Conservation (phyloP, 192 early-diverging fungal species). For the Dissophora ornata region DNA sequence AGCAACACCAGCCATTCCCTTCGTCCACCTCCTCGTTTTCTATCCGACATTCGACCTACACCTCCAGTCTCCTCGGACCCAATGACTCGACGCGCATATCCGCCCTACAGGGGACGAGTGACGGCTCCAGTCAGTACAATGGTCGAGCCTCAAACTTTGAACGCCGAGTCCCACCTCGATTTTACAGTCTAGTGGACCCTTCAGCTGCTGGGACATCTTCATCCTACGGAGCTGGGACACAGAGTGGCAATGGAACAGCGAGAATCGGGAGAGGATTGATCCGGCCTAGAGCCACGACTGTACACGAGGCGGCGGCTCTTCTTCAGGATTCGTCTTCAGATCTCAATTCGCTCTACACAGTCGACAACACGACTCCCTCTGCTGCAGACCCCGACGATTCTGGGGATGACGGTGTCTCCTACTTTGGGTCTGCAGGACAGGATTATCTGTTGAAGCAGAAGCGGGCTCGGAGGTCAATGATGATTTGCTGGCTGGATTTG, state of each 20-base stretch:
- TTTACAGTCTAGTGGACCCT: neutral
- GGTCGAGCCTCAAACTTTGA: neutral
- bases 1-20: slow-evolving; percentile 49
- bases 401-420: slow-evolving; percentile 24
- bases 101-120: neutral
- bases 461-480: slow-evolving; percentile 18
- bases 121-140: slow-evolving; percentile 1
- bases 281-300: slow-evolving; percentile 10
- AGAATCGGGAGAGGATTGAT: neutral
- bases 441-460: slow-evolving; percentile 42
- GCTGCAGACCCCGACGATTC: slow-evolving; percentile 1
- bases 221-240: slow-evolving; percentile 7
- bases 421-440: slow-evolving; percentile 46
- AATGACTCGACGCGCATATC: slow-evolving; percentile 36
- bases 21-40: slow-evolving; percentile 49
- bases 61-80: slow-evolving; percentile 33
- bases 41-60: slow-evolving; percentile 33
- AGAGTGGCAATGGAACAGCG: neutral
- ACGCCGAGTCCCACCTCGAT: neutral
- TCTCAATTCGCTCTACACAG: slow-evolving; percentile 41
- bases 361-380: slow-evolving; percentile 21
- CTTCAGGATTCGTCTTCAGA: slow-evolving; percentile 18
- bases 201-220: neutral
- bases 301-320: slow-evolving; percentile 7
- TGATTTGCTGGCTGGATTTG: slow-evolving; percentile 30